phyloP scores from a whole-genome alignment of 202 grass and related monocot species.

The Dendrocalamus latiflorus region DNA sequence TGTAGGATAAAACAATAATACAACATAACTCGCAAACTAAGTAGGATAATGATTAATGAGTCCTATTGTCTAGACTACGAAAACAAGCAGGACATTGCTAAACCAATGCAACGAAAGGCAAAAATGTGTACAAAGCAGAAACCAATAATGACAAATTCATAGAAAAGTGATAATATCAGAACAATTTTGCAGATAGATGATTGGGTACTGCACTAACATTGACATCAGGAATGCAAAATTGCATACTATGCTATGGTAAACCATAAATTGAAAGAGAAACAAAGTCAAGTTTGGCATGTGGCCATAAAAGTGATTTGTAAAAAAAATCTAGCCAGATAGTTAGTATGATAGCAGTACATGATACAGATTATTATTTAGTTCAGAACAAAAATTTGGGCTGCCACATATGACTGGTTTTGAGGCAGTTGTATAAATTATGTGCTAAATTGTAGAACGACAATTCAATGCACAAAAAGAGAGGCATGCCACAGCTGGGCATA shows the following conservation, averaged over 20 bases:
- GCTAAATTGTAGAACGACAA: neutral
- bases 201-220: neutral
- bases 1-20: slow-evolving; percentile 31
- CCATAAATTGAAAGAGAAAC: slow-evolving; percentile 12
- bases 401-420: neutral
- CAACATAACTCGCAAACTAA: slow-evolving; percentile 20
- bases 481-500: neutral
- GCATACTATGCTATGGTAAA: neutral
- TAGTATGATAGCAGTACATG: neutral
- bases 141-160: neutral
- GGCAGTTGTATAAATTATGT: neutral
- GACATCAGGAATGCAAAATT: neutral
- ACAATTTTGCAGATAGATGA: slow-evolving; percentile 5
- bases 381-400: neutral
- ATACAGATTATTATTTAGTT: neutral
- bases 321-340: neutral
- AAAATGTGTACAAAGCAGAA: neutral
- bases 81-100: neutral
- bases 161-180: neutral
- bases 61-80: neutral
- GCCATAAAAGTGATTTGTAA: neutral
- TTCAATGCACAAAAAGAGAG: neutral
- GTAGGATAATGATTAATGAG: neutral
- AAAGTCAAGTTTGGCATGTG: neutral
- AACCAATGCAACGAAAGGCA: slow-evolving; percentile 10